Evolutionary conservation across 176 grass and related monocot species (phyloP).

Genomic region (Aegilops longissima): DNA sequence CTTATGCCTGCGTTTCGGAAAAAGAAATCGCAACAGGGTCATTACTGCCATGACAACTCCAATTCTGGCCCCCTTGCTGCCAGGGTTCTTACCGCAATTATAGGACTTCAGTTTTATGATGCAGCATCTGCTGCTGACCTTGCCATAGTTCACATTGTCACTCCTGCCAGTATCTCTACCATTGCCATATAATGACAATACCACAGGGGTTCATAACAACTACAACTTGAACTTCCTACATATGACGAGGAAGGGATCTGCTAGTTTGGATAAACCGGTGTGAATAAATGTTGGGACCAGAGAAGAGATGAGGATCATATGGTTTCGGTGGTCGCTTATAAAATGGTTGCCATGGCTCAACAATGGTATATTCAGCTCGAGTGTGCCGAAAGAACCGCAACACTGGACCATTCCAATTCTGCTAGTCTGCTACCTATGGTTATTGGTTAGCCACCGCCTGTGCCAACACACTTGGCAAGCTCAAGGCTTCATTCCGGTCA

Average conservation of each 20-base stretch:
- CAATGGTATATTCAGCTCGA: not conserved
- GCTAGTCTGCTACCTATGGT: not conserved
- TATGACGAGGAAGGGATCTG: not conserved
- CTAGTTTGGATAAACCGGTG: not conserved
- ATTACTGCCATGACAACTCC: not conserved
- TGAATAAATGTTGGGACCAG: not conserved
- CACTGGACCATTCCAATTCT: not conserved
- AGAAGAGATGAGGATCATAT: not conserved
- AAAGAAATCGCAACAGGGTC: too few relatives aligned
- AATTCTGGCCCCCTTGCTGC: not conserved
- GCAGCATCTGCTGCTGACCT: not conserved
- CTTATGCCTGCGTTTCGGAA: too few relatives aligned
- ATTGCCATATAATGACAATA: not conserved
- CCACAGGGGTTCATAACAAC: not conserved
- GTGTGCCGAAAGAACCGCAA: not conserved
- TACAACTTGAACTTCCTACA: not conserved
- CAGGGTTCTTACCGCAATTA: not conserved
- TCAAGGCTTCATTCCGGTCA: not conserved
- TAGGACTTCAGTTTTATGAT: not conserved
- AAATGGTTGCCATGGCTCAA: not conserved
- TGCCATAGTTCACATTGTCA: not conserved
- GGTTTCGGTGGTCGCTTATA: not conserved
- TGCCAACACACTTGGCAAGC: not conserved
- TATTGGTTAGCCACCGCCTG: not conserved
- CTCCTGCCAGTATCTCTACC: not conserved